Percentiles rank a stretch among this genome's conserved stretches.
phyloP scores from a whole-genome alignment of 257 asterid genomes.

The Gentiana dahurica region DNA sequence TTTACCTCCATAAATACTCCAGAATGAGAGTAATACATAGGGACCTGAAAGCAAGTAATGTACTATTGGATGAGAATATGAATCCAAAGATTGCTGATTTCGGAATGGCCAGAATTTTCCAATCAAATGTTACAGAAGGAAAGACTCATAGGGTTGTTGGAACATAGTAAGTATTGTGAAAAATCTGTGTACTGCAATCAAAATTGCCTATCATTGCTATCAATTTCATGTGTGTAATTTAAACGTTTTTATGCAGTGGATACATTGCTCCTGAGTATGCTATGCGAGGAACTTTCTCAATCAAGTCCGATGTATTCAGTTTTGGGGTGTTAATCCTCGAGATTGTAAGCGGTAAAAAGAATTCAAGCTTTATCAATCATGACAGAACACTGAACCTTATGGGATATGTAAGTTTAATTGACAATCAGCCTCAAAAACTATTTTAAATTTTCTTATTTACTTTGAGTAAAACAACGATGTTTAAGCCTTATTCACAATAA shows the following conservation, averaged over 20 bases:
- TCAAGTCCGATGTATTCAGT: slow-evolving; percentile 55
- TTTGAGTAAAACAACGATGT: background rate
- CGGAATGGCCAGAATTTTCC: slow-evolving; percentile 53
- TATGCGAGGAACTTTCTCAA: slow-evolving; percentile 30
- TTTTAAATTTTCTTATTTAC: background rate
- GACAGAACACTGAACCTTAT: slow-evolving; percentile 46
- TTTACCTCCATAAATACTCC: slow-evolving; percentile 59
- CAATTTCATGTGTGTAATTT: too few species aligned
- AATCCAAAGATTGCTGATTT: slow-evolving; percentile 60
- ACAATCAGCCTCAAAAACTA: background rate
- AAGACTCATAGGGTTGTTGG: slow-evolving; percentile 45
- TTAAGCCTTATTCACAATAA: background rate
- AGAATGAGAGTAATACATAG: slow-evolving; percentile 48
- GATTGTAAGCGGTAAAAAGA: slow-evolving; percentile 49
- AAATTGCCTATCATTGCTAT: too few species aligned
- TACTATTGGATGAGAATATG: slow-evolving; percentile 49
- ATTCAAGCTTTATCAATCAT: slow-evolving; percentile 22
- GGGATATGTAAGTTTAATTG: slow-evolving; percentile 37
- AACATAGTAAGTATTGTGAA: slow-evolving; percentile 35
- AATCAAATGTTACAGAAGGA: slow-evolving; percentile 31
- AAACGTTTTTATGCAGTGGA: too few species aligned
- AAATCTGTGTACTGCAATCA: too few species aligned
- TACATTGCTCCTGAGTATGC: too few species aligned
- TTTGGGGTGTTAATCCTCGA: slow-evolving; percentile 48
- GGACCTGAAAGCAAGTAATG: slow-evolving; percentile 50